These are phyloP conservation scores for Backusella circina DNA, from an alignment of 192 early-diverging fungal species.

Conservation along the genomic window DNA sequence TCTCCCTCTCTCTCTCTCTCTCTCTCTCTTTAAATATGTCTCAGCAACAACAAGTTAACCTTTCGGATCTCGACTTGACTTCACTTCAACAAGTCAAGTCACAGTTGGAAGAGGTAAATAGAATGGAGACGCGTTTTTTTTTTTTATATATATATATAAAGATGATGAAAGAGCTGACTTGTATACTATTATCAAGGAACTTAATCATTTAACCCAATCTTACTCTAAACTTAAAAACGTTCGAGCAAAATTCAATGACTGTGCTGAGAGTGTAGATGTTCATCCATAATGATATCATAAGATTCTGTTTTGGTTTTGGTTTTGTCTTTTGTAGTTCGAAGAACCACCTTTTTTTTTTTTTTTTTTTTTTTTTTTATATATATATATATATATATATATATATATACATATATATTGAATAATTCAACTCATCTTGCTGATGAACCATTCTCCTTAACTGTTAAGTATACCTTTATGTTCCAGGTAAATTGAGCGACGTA, in stretches of 20 bases:
- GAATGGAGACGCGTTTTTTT: background rate
- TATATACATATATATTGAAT: too few species aligned
- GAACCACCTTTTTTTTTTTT: too few species aligned
- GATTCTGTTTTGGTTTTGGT: too few species aligned
- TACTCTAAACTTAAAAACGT: conserved; percentile 86
- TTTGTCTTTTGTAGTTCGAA: too few species aligned
- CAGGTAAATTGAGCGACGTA: conserved; percentile 77
- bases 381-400: too few species aligned
- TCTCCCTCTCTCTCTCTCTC: background rate
- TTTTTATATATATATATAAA: background rate
- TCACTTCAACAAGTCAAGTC: conserved; percentile 80
- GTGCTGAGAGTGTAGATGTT: conserved; percentile 67
- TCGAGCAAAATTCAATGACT: conserved; percentile 81
- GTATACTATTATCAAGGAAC: conserved; percentile 57
- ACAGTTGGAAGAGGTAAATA: conserved; percentile 78
- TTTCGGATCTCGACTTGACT: conserved; percentile 77
- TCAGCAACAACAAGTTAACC: conserved; percentile 57
- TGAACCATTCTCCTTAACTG: conserved; percentile 17
- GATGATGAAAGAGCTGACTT: background rate
- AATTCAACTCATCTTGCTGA: background rate
- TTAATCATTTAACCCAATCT: conserved; percentile 79
- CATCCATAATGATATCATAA: too few species aligned
- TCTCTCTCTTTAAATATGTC: background rate
- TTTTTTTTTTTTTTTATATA: background rate
- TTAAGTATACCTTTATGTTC: conserved; percentile 76